Conservation (phyloP, 495 filamentous ascomycete species). For the Lepidopterella palustris region DNA sequence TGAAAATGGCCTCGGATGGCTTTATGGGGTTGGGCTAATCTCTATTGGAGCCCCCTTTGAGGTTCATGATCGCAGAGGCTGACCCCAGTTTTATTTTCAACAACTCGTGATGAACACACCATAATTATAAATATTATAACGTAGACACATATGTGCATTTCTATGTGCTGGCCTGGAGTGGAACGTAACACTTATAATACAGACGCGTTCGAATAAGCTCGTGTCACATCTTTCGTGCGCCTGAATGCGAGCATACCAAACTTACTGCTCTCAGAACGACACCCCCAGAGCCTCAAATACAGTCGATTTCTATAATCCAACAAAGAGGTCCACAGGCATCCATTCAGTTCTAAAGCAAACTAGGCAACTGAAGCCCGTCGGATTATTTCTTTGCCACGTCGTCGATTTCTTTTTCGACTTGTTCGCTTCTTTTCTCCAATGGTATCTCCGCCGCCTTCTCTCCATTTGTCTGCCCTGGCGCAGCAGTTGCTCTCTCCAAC, state of each 20-base stretch:
- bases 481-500: slow-evolving; percentile 24
- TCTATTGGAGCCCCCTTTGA: too few relatives aligned
- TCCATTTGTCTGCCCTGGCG: slow-evolving; percentile 6
- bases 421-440: neutral
- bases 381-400: neutral
- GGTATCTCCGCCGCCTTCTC: slow-evolving; percentile 13
- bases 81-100: too few relatives aligned
- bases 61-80: too few relatives aligned
- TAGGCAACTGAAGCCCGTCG: neutral
- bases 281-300: neutral
- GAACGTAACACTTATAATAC: neutral
- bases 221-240: neutral
- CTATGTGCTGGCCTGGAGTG: neutral
- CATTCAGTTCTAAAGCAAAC: neutral
- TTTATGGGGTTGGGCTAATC: too few relatives aligned
- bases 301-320: too few relatives aligned
- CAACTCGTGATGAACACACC: too few relatives aligned
- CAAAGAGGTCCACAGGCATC: too few relatives aligned
- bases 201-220: neutral
- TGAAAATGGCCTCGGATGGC: too few relatives aligned
- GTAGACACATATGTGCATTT: too few relatives aligned
- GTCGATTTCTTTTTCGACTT: neutral
- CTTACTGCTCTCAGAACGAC: neutral
- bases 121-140: too few relatives aligned
- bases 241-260: neutral